These are phyloP conservation scores for Globisporangium spiculum DNA, from an alignment of 352 stramenopile species.

Conservation along the genomic window DNA sequence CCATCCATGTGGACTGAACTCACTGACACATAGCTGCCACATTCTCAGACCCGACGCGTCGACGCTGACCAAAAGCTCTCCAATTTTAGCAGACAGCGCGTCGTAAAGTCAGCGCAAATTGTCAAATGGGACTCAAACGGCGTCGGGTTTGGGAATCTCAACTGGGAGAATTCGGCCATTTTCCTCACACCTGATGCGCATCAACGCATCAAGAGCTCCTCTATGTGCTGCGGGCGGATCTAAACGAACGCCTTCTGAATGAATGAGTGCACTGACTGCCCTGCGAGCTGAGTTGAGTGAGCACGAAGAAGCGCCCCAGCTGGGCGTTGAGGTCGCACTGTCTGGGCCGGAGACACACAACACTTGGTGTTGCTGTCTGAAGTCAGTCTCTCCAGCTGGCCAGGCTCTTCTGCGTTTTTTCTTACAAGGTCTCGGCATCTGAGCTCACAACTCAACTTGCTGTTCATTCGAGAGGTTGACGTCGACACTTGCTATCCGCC, in stretches of 20 bases:
- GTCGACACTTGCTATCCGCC: background rate
- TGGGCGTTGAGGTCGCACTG: background rate
- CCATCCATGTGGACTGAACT: background rate
- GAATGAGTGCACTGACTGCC: background rate
- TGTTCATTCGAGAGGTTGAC: background rate
- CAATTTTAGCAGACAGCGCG: background rate
- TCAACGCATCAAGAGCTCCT: conserved; percentile 1
- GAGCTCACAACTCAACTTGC: background rate
- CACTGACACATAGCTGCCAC: background rate
- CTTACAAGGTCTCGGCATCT: background rate
- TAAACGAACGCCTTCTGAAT: no score
- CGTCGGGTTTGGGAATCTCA: conserved; percentile 2
- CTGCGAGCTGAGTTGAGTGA: background rate
- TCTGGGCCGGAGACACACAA: background rate
- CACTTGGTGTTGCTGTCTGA: background rate
- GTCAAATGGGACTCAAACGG: background rate
- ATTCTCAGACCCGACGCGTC: background rate
- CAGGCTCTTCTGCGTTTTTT: background rate
- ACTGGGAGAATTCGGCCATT: background rate
- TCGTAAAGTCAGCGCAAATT: background rate
- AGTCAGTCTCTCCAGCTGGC: background rate
- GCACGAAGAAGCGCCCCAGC: background rate
- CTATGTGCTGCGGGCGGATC: background rate
- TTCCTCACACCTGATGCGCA: background rate
- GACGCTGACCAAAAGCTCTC: background rate